These are phyloP conservation scores for Orbilia quercus DNA, from an alignment of 2,329 filamentous ascomycete species.

Conservation along the genomic window DNA sequence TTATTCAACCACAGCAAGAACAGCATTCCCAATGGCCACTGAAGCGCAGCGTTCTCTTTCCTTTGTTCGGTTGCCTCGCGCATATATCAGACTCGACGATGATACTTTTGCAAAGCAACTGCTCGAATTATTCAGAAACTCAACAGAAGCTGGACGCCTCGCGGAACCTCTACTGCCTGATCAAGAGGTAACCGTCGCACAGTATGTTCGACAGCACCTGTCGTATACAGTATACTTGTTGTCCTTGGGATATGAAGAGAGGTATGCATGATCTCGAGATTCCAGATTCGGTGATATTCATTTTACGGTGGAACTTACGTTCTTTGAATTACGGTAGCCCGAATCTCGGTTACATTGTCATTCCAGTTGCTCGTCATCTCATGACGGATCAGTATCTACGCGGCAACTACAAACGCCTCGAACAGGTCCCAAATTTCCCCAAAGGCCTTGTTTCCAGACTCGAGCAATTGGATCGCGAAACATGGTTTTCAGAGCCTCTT, in stretches of 20 bases:
- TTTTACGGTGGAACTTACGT: conserved; percentile 20
- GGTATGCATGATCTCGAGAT: conserved; percentile 37
- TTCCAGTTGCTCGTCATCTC: conserved; percentile 45
- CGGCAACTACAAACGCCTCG: conserved; percentile 41
- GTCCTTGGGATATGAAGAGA: conserved; percentile 47
- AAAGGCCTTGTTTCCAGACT: conserved; percentile 39
- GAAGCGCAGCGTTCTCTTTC: conserved; percentile 34
- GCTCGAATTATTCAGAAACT: conserved; percentile 37
- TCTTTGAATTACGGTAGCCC: conserved; percentile 14
- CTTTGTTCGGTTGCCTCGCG: conserved; percentile 32
- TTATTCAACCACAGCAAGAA: neutral
- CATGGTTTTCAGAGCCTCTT: conserved; percentile 45
- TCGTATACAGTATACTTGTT: conserved; percentile 52
- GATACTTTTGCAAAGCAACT: conserved; percentile 49
- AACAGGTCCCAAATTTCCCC: conserved; percentile 45
- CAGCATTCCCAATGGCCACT: conserved; percentile 18
- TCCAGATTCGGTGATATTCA: no score
- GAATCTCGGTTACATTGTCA: conserved; percentile 50
- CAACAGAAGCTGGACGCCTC: conserved; percentile 41
- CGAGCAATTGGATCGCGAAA: conserved; percentile 53
- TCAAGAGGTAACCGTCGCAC: conserved; percentile 51
- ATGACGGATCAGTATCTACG: conserved; percentile 51
- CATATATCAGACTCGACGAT: conserved; percentile 39
- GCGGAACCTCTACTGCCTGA: conserved; percentile 44
- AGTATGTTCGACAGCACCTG: conserved; percentile 50